Percentiles rank a stretch among this genome's conserved stretches.
Evolutionary conservation across 2,329 filamentous ascomycete genomes (phyloP).

Genomic region (Fusarium dlaminii): DNA sequence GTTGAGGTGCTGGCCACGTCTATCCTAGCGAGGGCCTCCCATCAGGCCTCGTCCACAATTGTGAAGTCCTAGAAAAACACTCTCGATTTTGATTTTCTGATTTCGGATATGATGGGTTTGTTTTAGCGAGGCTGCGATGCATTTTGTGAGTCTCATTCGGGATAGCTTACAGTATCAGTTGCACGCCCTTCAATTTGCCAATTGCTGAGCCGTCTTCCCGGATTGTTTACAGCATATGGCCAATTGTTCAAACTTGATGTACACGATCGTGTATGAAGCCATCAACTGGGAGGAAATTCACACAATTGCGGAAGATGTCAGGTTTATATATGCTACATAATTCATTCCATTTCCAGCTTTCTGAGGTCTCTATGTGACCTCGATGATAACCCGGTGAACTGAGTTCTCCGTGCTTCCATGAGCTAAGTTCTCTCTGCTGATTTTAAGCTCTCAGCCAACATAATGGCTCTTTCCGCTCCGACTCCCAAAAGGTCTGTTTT

Average conservation of each 20-base stretch:
- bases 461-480: not conserved
- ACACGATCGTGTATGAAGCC: not conserved
- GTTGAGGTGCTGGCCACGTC: not conserved
- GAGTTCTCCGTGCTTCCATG: too few relatives aligned
- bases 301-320: not conserved
- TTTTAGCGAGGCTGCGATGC: not conserved
- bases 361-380: fast-evolving
- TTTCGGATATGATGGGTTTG: fast-evolving
- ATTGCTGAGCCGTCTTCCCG: fast-evolving
- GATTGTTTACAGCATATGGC: fast-evolving
- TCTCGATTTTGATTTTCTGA: fast-evolving
- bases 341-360: not conserved
- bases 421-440: too few relatives aligned
- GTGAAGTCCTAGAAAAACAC: fast-evolving
- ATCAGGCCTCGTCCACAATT: not conserved
- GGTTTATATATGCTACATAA: not conserved
- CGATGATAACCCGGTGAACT: too few relatives aligned
- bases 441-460: too few relatives aligned
- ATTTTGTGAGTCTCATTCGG: fast-evolving
- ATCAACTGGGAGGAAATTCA: too few relatives aligned
- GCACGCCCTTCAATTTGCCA: fast-evolving
- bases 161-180: fast-evolving
- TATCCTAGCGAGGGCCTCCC: not conserved
- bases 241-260: fast-evolving
- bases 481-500: not conserved